phyloP scores from a whole-genome alignment of 768 basidiomycete genomes.

The Amanita inopinata region DNA sequence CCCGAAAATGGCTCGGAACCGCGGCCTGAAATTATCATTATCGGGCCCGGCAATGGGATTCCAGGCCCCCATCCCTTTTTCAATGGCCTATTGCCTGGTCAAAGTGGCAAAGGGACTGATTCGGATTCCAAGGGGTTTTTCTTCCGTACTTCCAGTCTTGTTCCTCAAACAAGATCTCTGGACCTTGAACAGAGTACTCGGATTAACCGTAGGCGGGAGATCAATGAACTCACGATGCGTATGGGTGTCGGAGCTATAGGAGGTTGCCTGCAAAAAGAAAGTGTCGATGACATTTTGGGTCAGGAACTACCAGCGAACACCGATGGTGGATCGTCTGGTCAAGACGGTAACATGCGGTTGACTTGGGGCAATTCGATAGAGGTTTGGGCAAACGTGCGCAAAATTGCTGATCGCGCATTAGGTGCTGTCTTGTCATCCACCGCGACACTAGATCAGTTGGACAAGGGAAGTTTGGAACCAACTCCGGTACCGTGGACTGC shows the following conservation, averaged over 20 bases:
- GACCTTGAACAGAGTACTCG: conserved; percentile 46
- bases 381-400: conserved; percentile 58
- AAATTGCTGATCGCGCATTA: conserved; percentile 68
- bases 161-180: conserved; percentile 51
- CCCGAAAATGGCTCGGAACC: conserved; percentile 20
- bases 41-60: conserved; percentile 31
- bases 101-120: conserved; percentile 16
- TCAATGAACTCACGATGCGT: conserved; percentile 77
- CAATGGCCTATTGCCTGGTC: conserved; percentile 12
- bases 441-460: conserved; percentile 13
- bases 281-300: conserved; percentile 19
- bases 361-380: conserved; percentile 68
- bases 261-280: conserved; percentile 42
- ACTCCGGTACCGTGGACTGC: conserved; percentile 60
- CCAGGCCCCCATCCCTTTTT: conserved; percentile 27
- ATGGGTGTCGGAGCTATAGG: conserved; percentile 75
- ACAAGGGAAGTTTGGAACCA: conserved; percentile 39
- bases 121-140: conserved; percentile 26
- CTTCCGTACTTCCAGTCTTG: conserved; percentile 62
- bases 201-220: conserved; percentile 54
- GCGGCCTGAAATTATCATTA: conserved; percentile 38
- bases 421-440: conserved; percentile 46
- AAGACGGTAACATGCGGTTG: conserved; percentile 32
- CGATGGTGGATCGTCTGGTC: neutral
- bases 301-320: neutral